phyloP scores from a whole-genome alignment of 164 flowering plant genomes.

The Sedum album region DNA sequence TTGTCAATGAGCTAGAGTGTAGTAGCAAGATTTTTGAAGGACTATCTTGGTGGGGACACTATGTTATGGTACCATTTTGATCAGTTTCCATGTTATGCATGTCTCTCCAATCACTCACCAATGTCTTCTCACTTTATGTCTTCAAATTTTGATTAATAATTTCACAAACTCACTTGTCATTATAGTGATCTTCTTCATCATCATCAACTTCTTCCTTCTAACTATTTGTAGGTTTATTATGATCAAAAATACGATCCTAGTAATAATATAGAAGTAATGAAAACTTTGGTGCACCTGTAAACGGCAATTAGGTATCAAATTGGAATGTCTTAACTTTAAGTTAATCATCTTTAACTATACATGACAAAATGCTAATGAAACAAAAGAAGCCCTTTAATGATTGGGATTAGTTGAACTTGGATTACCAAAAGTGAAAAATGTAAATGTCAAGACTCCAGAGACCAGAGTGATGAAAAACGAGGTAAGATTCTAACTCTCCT shows the following conservation, averaged over 20 bases:
- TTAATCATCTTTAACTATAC: background rate
- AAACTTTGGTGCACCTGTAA: too few species aligned
- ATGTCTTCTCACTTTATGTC: background rate
- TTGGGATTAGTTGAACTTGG: background rate
- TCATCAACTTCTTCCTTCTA: background rate
- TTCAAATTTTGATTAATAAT: background rate
- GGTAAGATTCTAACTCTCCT: background rate
- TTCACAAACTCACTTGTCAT: background rate
- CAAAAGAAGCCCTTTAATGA: conserved; percentile 1
- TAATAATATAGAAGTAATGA: too few species aligned
- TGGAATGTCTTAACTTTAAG: background rate
- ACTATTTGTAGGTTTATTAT: background rate
- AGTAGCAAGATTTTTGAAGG: conserved; percentile 4
- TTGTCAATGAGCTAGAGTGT: background rate
- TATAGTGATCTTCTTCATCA: background rate
- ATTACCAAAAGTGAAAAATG: background rate
- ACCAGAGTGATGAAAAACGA: background rate
- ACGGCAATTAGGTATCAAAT: background rate
- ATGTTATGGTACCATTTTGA: background rate
- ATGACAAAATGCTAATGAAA: conserved; percentile 1
- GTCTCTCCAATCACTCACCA: background rate
- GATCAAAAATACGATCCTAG: too few species aligned
- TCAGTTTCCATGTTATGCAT: conserved; percentile 5
- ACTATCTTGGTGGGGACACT: background rate
- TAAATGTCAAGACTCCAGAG: too few species aligned